Evolutionary conservation across 805 yeast genomes (phyloP), one percentile per base, ranked within the genome.

Genomic region (Ogataea parapolymorpha): DNA sequence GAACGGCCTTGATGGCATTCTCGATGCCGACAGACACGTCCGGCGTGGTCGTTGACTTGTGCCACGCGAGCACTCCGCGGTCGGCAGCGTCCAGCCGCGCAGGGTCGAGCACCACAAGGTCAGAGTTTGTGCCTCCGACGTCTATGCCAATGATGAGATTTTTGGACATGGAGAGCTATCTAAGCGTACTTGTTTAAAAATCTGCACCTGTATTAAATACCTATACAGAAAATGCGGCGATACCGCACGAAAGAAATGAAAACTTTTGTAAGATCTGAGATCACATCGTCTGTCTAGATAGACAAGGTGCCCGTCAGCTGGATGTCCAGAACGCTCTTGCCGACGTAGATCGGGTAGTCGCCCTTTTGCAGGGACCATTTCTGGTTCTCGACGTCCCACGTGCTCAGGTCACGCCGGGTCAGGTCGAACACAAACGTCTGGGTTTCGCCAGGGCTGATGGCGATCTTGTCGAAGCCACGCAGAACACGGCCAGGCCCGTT

Each of bases 361-460:
- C 75, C 75, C 3, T 66, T 61, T 50, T 70, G 74, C 24, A 70
- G 63, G 15, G 68, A 63, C 75, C 75, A 70, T 45, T 67, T 68
- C 48, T 71, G 74, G 18, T 66, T 54, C 18, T 49, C 56, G 2
- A 68, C 55, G 48, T 70, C 75, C 75, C 75, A 70, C 25, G 65
- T 54, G 37, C 70, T 59, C 47, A 71, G 54, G 51, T 71, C 75
- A 26, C 74, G 61, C 43, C 65, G 70, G 33, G 62, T 53, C n/a
- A 71, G 52, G 34, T 62, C 57, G 45, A 70, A 70, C 13, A 37
- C 44, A n/a, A 68, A 58, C 25, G 39, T 46, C 4, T 47, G 51
- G 2, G 56, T 42, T 37, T 61, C 56, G 6, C 67, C 68, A 11
- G 70, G 61, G 7, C 56, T 60, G 33, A 71, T 48, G 44, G 53